These are phyloP conservation scores for Parachaetomium inaequale DNA, from an alignment of 495 filamentous ascomycete species.

Conservation along the genomic window DNA sequence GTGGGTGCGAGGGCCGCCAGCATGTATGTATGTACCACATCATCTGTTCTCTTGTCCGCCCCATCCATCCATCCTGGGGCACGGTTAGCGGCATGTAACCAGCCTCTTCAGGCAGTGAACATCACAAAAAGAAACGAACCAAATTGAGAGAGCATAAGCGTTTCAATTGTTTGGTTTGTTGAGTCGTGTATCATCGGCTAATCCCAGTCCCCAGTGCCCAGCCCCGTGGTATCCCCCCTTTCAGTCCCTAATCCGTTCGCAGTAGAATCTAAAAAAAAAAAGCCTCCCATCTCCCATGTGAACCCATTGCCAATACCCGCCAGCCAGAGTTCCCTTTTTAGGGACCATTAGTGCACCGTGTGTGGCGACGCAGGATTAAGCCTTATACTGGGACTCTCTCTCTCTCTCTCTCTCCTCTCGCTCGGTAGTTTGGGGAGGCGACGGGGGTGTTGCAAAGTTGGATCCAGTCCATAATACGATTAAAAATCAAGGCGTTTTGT, in stretches of 20 bases:
- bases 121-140: too few species aligned
- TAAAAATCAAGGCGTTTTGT: conserved; percentile 11
- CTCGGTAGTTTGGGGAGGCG: neutral
- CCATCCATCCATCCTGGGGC: too few species aligned
- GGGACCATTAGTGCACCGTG: conserved; percentile 2
- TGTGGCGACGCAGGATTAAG: neutral
- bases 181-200: neutral
- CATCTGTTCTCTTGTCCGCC: too few species aligned
- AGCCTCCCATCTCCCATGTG: neutral
- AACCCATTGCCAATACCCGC: neutral
- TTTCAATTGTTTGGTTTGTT: conserved; percentile 5
- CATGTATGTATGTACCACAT: too few species aligned
- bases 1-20: too few species aligned
- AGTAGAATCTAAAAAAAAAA: neutral
- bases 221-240: conserved; percentile 14
- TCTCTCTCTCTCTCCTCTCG: neutral
- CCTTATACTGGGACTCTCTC: neutral
- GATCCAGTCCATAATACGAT: conserved; percentile 16
- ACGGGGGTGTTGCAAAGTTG: neutral
- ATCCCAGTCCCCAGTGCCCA: neutral
- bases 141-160: neutral
- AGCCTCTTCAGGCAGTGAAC: too few species aligned
- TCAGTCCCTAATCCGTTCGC: neutral
- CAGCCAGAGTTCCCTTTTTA: neutral
- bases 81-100: too few species aligned